phyloP scores from a whole-genome alignment of 1,284 basidiomycete genomes.

The Pascua guehoae region DNA sequence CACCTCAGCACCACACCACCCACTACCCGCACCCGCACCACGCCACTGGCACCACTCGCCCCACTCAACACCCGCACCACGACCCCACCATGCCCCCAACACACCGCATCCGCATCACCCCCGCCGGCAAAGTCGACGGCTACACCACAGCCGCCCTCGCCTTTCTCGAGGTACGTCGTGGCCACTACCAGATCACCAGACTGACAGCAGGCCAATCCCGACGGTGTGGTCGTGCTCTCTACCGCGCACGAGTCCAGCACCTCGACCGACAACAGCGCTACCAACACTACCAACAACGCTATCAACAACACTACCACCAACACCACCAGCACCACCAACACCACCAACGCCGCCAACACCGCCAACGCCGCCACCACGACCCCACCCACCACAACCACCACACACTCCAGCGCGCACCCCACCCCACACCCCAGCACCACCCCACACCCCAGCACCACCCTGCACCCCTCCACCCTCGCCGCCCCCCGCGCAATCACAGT shows the following conservation, averaged over 20 bases:
- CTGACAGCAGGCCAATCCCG: slow-evolving; percentile 56
- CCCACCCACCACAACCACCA: too few relatives aligned
- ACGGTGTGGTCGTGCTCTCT: slow-evolving; percentile 63
- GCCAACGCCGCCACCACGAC: slow-evolving; percentile 11
- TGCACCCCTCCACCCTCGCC: slow-evolving; percentile 50
- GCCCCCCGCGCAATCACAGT: slow-evolving; percentile 69
- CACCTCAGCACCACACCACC: too few relatives aligned
- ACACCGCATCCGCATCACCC: slow-evolving; percentile 58
- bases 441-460: slow-evolving; percentile 15
- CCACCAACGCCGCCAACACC: neutral
- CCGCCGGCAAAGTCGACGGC: slow-evolving; percentile 59
- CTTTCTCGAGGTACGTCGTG: slow-evolving; percentile 57
- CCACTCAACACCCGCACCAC: too few relatives aligned
- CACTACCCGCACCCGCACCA: too few relatives aligned
- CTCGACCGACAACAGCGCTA: neutral
- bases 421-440: too few relatives aligned
- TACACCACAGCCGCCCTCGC: slow-evolving; percentile 62
- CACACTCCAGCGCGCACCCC: too few relatives aligned
- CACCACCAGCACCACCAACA: neutral
- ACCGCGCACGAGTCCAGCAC: slow-evolving; percentile 50
- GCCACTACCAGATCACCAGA: too few relatives aligned
- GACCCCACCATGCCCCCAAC: neutral
- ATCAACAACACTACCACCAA: slow-evolving; percentile 2
- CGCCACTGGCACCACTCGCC: too few relatives aligned
- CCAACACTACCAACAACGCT: neutral